Evolutionary conservation across 768 basidiomycete species (phyloP), one percentile per base, ranked within the genome.

Genomic region (Scleroderma citrinum): DNA sequence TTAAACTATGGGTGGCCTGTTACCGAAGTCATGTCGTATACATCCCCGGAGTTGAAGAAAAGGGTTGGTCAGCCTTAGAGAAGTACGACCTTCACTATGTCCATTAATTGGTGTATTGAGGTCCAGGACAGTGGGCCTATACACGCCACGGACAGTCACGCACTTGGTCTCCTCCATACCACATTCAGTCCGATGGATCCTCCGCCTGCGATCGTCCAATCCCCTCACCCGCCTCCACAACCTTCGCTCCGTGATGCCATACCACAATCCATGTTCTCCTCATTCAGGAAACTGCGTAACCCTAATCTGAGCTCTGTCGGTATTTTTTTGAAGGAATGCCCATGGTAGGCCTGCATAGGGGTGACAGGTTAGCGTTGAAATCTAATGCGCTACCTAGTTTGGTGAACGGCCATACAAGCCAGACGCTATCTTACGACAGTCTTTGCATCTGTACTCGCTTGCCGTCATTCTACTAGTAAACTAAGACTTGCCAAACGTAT

Each of bases 151-250:
- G 96, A 99, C 66, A 80, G 87, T 10, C 97, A 97, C 64, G 82
- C 87, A 2, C 76, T 98, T 8, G 93, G 92, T 16, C 77, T 98
- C 44, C 74, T 95, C 21, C 87, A 92, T 67, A 70, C 80, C 11
- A 74, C 92, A 16, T 98, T 97, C 75, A 98, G 97, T 65, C 89
- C 91, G 2, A 70, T 76, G 1, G 76, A 81, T n/a, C 85, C 86
- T 10, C 73, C 77, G 5, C 86, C 86, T 7, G 73, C 82, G 2
- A 86, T 82, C 2, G 71, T 72, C 23, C 78, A 80, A 39, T 85
- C 81, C 1, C 92, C 84, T 7, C 89, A 85, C 64, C 81, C 77
- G n/a, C 83, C 86, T 0, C 91, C 87, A 11, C 70, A 78, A n/a
- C 72, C 82, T n/a, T 79, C 85, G 0, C 80, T 85, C 2, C 79